Base-by-base conservation (phyloP, 805 yeast genomes). In the Candida michaelii region DNA sequence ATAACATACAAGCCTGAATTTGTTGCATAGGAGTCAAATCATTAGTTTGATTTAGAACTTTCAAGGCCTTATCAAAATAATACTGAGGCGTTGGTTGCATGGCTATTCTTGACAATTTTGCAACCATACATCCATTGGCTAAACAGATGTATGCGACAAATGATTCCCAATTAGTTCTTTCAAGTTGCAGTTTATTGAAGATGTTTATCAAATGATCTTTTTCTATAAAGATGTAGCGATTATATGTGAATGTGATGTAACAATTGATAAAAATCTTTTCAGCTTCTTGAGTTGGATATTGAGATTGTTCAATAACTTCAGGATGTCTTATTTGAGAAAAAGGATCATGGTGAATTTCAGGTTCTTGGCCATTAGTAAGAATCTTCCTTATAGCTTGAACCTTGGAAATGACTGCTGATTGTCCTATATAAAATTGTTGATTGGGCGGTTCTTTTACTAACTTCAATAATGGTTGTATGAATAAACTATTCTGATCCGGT, bases 341-440 rank as follows among this genome's bases (percentile, higher is more conserved):
- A 12, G 42, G 42, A 25, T 32, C 34, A 10, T 25, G 34, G 13
- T 21, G 27, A 5, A 25, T 14, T 18, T 30, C 34, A 12, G 40
- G 18, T 7, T 44, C 42, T 32, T 44, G 40, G 7, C 40, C 49
- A 19, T 46, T 43, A 4, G 46, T 46, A 12, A 46, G 31, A 10
- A 46, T 43, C 16, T 41, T 52, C 34, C 52, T 43, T n/a, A 54
- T 53, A 2, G 55, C 50, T 19, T 54, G 55, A 12, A 54, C 59
- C 44, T 54, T 54, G 14, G 56, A 50, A 6, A 54, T 53, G 2
- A 54, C 52, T 3, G 59, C 59, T 2, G 58, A 42, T 21, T 50
- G 46, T 10, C 59, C 59, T 2, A 54, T 52, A 39, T 53, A 48
- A 7, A 56, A 38, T 19, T 48, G 47, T n/a, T 49, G 48, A 12